Base-by-base conservation (phyloP, 2,329 filamentous ascomycete species). In the Diaporthe amygdali region DNA sequence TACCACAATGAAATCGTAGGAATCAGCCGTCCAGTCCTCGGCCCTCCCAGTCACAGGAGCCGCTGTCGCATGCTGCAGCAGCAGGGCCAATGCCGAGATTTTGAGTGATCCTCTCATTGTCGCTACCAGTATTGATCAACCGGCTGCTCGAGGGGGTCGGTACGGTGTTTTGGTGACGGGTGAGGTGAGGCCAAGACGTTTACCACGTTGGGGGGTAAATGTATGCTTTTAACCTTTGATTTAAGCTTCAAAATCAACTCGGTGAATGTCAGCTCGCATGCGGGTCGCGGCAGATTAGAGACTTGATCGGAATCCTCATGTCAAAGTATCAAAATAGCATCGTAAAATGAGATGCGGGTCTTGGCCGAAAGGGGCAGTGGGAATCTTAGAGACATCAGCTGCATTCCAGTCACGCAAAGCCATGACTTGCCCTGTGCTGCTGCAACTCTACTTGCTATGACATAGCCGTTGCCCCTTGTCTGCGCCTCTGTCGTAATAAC, bases 1-100 rank as follows among this genome's bases (percentile, higher is more conserved):
- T 67, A 90, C 85, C 59, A 91, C 83, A 68, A 91, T 88, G 79
- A 91, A 91, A 77, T 91, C 89, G 76, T 87, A 91, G 0, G 85
- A 46, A 22, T 73, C 68, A 15, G 64, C 47, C 10, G 71, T 71
- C 71, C 71, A 73, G 37, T 54, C 59, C n/a, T 17, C 25, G 25
- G 14, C 37, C n/a, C 41, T 55, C 32, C 61, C 41, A 9, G 46
- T 25, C 25, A 63, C 25, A 17, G 66, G 66, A 15, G 66, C 70
- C 25, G 66, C 66, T 6, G 32, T n/a, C 1, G 49, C 56, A 22
- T 41, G 34, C 17, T 44, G 25, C 2, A 69, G 49, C 27, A 71
- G 70, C 55, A 69, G 34, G 15, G 55, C 56, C 27, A 61, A 41
- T 34, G 66, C 64, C 32, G 51, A 55, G 12, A n/a, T 41, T 49